Evolutionary conservation across 108 stramenopile genomes (phyloP).

Genomic region (Cylindrotheca closterium): DNA sequence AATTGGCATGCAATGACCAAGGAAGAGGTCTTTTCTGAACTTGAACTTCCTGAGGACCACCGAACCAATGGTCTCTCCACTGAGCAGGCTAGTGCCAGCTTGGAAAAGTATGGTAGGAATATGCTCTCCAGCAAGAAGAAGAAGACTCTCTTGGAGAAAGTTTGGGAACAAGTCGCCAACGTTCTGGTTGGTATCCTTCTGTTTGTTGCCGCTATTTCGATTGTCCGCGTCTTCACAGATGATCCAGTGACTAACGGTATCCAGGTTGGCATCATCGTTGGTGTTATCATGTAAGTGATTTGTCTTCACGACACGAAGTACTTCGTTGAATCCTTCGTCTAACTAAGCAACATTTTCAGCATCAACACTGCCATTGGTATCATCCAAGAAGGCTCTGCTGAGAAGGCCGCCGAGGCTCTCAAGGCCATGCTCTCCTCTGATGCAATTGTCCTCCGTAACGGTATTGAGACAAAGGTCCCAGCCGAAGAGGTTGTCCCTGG

Average conservation of each 20-base stretch:
- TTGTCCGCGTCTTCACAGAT: conserved; percentile 43
- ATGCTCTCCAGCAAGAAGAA: conserved; percentile 62
- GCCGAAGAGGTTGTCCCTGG: conserved; percentile 73
- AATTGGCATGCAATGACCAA: conserved; percentile 51
- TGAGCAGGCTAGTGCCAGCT: conserved; percentile 42
- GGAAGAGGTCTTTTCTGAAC: conserved; percentile 31
- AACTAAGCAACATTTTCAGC: conserved; percentile 11
- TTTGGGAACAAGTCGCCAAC: conserved; percentile 75
- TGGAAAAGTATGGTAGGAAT: conserved; percentile 63
- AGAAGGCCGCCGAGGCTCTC: conserved; percentile 75
- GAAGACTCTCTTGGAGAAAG: conserved; percentile 63
- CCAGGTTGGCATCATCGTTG: conserved; percentile 64
- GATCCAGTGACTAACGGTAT: conserved; percentile 51
- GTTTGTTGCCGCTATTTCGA: conserved; percentile 66
- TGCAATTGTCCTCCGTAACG: conserved; percentile 66
- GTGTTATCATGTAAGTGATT: conserved; percentile 54
- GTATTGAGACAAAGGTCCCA: conserved; percentile 63
- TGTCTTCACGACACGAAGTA: neutral
- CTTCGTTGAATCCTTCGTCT: neutral
- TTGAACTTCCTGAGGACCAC: conserved; percentile 34
- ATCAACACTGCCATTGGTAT: conserved; percentile 82
- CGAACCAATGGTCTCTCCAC: conserved; percentile 36
- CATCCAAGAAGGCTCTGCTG: conserved; percentile 80
- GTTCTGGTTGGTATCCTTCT: conserved; percentile 76
- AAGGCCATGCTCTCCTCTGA: conserved; percentile 82